phyloP scores from a whole-genome alignment of 2,329 filamentous ascomycete species.

The Nectriaceae sp. region DNA sequence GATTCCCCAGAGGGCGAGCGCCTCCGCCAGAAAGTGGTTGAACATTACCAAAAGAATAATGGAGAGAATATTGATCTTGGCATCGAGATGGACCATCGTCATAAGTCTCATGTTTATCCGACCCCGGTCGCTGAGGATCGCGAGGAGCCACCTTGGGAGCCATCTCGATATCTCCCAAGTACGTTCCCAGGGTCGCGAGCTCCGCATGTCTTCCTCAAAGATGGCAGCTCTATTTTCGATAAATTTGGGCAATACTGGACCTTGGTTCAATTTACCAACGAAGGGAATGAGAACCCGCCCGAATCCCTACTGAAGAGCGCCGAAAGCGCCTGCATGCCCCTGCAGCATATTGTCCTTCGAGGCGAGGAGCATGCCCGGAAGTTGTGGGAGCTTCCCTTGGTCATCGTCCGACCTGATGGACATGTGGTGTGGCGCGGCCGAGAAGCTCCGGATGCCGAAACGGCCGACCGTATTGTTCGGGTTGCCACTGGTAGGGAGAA shows the following conservation, averaged over 20 bases:
- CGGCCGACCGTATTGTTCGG: too few relatives aligned
- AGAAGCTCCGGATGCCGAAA: too few relatives aligned
- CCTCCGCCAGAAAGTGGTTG: neutral
- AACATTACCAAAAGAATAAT: constrained; percentile 16
- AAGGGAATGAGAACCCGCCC: neutral
- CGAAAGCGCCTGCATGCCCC: too few relatives aligned
- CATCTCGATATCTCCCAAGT: constrained; percentile 5
- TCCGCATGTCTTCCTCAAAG: constrained; percentile 8
- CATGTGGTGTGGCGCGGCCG: neutral
- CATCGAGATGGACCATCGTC: constrained; percentile 31
- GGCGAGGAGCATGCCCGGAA: neutral
- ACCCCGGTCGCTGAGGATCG: neutral
- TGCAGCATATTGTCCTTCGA: neutral
- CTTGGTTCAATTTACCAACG: neutral
- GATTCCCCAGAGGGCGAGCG: neutral
- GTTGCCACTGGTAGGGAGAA: too few relatives aligned
- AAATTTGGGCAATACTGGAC: neutral
- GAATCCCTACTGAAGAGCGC: neutral
- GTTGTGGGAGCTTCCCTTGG: neutral
- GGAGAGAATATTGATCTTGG: constrained; percentile 29
- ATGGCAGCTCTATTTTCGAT: neutral
- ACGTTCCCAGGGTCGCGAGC: constrained; percentile 11
- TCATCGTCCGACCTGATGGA: neutral
- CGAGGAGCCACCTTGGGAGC: constrained; percentile 6
- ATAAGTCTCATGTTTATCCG: constrained; percentile 11